Evolutionary conservation across 106 monocot species (phyloP).

Genomic region (Acanthochlamys bracteata): DNA sequence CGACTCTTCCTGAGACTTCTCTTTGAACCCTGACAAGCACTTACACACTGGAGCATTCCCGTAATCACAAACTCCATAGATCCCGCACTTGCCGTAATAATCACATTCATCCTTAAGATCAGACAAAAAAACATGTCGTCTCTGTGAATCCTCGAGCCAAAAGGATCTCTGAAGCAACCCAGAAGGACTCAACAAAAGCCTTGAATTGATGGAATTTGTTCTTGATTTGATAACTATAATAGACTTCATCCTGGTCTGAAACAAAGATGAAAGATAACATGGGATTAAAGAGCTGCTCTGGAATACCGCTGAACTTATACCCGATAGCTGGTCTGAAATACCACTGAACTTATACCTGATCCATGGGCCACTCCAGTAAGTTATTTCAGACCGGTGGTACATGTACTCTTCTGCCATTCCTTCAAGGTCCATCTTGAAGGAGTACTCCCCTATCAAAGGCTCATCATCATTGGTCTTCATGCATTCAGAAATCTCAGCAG

Average conservation of each 20-base stretch:
- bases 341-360: background rate
- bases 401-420: background rate
- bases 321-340: background rate
- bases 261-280: background rate
- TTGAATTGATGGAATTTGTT: background rate
- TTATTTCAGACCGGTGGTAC: background rate
- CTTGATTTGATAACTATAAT: background rate
- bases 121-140: background rate
- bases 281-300: background rate
- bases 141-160: background rate
- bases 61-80: too few species aligned
- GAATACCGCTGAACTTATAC: background rate
- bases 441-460: background rate
- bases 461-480: background rate
- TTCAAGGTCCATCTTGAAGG: background rate
- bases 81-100: too few species aligned
- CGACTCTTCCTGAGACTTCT: too few species aligned
- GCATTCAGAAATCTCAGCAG: background rate
- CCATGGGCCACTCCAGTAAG: background rate
- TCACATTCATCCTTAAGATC: background rate
- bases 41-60: background rate
- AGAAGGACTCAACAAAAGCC: background rate
- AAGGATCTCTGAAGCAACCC: background rate
- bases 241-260: background rate
- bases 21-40: too few species aligned